These are phyloP conservation scores for Komagataella populi DNA, from an alignment of 805 yeast genomes.

Conservation along the genomic window DNA sequence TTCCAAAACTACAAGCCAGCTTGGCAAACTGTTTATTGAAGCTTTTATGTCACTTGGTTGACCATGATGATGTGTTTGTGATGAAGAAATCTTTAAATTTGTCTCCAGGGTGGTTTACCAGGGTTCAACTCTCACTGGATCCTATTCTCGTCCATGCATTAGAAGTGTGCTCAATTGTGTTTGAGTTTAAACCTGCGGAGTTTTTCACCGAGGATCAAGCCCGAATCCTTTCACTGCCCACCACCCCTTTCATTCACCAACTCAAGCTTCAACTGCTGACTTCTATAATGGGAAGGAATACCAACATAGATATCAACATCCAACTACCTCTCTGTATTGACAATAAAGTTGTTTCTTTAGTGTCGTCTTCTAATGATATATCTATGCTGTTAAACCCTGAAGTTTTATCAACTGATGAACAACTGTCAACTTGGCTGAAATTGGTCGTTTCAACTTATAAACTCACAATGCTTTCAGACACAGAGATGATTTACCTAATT, in stretches of 20 bases:
- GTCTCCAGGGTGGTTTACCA: background rate
- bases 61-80: background rate
- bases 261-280: background rate
- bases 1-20: background rate
- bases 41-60: background rate
- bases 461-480: background rate
- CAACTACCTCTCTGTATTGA: background rate
- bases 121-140: background rate
- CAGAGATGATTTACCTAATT: background rate
- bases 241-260: background rate
- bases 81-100: background rate
- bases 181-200: background rate
- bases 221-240: background rate
- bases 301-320: background rate
- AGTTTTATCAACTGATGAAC: background rate
- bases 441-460: background rate
- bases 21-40: background rate
- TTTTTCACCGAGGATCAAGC: background rate
- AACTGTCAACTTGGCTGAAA: background rate
- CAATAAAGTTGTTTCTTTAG: background rate
- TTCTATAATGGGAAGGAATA: background rate
- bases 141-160: background rate
- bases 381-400: background rate
- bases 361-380: background rate
- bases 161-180: background rate